These are phyloP conservation scores for Pneumocystis wakefieldiae DNA, from an alignment of 1,139 yeast species.

Conservation along the genomic window DNA sequence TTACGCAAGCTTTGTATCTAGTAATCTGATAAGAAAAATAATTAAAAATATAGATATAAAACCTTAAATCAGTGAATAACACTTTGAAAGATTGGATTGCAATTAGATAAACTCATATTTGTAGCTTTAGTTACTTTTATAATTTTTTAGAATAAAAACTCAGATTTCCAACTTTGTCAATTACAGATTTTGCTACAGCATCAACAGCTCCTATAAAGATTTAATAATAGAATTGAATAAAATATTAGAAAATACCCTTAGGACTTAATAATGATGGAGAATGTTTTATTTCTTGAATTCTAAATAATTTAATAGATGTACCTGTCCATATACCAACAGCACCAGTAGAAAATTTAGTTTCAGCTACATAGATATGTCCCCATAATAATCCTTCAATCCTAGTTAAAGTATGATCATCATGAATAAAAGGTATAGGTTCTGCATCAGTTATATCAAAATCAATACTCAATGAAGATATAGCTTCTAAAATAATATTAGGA, in stretches of 20 bases:
- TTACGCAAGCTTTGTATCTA: neutral
- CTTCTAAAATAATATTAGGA: constrained; percentile 8
- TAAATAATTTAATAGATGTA: neutral
- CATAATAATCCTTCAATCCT: constrained; percentile 65
- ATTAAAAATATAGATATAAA: neutral
- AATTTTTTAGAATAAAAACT: neutral
- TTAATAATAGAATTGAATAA: neutral
- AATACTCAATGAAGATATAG: constrained; percentile 1
- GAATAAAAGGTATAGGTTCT: constrained; percentile 28
- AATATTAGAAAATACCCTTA: neutral
- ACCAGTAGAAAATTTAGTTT: constrained; percentile 17
- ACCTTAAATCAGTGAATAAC: too few relatives aligned
- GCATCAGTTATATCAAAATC: neutral
- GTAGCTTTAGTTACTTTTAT: neutral
- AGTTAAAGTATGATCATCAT: constrained; percentile 53
- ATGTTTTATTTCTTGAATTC: neutral
- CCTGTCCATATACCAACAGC: neutral
- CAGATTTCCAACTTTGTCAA: neutral
- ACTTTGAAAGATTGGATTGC: too few relatives aligned
- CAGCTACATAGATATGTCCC: constrained; percentile 43
- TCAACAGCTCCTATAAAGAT: neutral
- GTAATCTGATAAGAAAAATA: neutral
- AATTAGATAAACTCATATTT: neutral
- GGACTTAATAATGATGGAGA: neutral
- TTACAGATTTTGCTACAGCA: neutral